Evolutionary conservation across 371 early-diverging fungal species (phyloP), one percentile per base, ranked within the genome.

Genomic region (Rhizopus delemar): DNA sequence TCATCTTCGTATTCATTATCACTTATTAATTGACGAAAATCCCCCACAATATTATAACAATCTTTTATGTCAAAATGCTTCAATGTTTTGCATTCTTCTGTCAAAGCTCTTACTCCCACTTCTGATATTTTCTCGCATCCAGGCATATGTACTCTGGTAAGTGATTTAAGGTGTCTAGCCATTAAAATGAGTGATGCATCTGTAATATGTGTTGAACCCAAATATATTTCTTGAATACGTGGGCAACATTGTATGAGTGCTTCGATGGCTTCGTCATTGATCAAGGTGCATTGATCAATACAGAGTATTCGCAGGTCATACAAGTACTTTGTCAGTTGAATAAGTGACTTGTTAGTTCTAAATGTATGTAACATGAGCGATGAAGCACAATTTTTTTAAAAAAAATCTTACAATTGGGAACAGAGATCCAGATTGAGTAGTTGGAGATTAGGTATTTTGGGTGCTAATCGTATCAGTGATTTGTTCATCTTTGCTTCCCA

Each of bases 11-110:
- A 57, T n/a, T 39, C 57, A 41, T 57, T 51, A 6, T n/a, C 22
- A 45, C 16, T 46, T 41, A 28, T 46, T 43, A 11, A 29, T 32
- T 43, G 38, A 16, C 22, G 22, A 43, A 50, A 48, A 2, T 43
- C 32, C 2, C 66, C 62, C 4, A 68, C 53, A 8, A 68, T 57
- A 45, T 63, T 59, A 46, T 41, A 63, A 39, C 68, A 68, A 15
- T 63, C 57, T 11, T 45, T 22, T 2, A 63, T 49, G 56, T 60
- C 59, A 31, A 68, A 22, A 36, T 59, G 36, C 7, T 56, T 51
- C 35, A 68, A 50, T 0, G 49, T 43, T 49, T 52, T 58, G 15
- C 56, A 63, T 38, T 53, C 33, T n/a, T 32, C 28, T 3, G 41
- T 56, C 3, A 68, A 15, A 9, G n/a, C 32, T 11, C 49, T 43